phyloP scores from a whole-genome alignment of 2,329 filamentous ascomycete genomes.

The Chaetomiaceae sp. region DNA sequence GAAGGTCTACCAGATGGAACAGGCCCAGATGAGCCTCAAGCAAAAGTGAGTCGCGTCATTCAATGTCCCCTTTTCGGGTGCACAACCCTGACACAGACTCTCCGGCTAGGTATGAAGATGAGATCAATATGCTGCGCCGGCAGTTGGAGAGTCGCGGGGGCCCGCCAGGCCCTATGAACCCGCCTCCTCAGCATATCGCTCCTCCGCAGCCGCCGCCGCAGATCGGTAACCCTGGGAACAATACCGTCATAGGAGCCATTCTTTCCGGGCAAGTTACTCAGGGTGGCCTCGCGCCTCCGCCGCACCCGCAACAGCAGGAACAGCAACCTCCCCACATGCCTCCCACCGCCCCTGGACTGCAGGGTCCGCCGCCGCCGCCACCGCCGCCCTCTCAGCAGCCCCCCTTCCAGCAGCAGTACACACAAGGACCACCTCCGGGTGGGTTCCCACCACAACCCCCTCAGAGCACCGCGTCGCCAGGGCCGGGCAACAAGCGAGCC shows the following conservation, averaged over 20 bases:
- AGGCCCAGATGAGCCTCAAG: constrained; percentile 82
- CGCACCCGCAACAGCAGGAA: constrained; percentile 53
- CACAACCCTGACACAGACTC: constrained; percentile 14
- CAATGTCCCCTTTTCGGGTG: constrained; percentile 1
- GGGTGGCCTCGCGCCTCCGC: constrained; percentile 77
- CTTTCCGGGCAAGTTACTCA: constrained; percentile 85
- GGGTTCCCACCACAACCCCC: constrained; percentile 81
- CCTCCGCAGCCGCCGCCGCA: constrained; percentile 81
- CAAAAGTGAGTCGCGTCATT: constrained; percentile 63
- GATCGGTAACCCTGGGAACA: constrained; percentile 77
- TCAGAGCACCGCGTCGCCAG: constrained; percentile 80
- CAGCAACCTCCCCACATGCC: constrained; percentile 56
- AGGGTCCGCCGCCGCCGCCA: constrained; percentile 54
- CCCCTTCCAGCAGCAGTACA: constrained; percentile 69
- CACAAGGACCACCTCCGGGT: constrained; percentile 52
- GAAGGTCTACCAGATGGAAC: constrained; percentile 91
- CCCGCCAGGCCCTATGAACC: constrained; percentile 55
- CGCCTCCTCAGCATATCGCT: constrained; percentile 69
- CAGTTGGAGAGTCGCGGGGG: constrained; percentile 71
- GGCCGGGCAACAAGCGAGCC: constrained; percentile 68
- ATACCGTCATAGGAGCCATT: constrained; percentile 82
- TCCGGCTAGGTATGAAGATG: constrained; percentile 82
- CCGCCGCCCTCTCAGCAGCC: constrained; percentile 61
- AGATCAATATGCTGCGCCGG: constrained; percentile 77
- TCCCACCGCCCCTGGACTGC: constrained; percentile 67